These are phyloP conservation scores for Starmerella sirachaensis DNA, from an alignment of 805 yeast species.

Conservation along the genomic window DNA sequence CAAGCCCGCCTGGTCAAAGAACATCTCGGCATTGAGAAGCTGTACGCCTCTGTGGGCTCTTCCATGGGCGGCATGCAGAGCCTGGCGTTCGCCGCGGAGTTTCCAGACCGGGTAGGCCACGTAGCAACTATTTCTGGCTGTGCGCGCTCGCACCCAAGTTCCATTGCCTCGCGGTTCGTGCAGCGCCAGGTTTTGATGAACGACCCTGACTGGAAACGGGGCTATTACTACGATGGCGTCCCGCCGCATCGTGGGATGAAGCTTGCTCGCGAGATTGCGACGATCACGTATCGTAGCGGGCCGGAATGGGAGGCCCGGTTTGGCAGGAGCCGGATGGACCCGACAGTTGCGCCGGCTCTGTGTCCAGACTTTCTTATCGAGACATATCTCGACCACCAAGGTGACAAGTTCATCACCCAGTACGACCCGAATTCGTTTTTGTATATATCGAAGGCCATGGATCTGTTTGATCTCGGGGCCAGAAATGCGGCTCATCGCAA, in stretches of 20 bases:
- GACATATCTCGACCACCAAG: conserved; percentile 87
- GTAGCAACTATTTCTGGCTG: conserved; percentile 81
- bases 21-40: conserved; percentile 48
- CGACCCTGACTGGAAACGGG: conserved; percentile 90
- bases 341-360: conserved; percentile 64
- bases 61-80: conserved; percentile 99
- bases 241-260: conserved; percentile 96
- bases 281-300: conserved; percentile 86
- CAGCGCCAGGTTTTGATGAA: conserved; percentile 90
- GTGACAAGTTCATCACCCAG: conserved; percentile 83
- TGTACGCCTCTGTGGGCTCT: conserved; percentile 76
- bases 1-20: conserved; percentile 58
- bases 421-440: conserved; percentile 83
- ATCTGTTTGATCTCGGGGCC: conserved; percentile 67
- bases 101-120: conserved; percentile 61
- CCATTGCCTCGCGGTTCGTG: conserved; percentile 85
- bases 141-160: conserved; percentile 86
- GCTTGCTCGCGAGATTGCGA: conserved; percentile 83
- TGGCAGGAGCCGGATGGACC: conserved; percentile 79
- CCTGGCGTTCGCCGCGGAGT: conserved; percentile 74
- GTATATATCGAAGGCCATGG: conserved; percentile 90
- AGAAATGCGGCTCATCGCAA: conserved; percentile 12
- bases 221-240: conserved; percentile 62
- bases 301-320: conserved; percentile 95
- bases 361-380: conserved; percentile 91